Percentiles rank a stretch among this genome's conserved stretches.
Conservation (phyloP, 192 early-diverging fungal genomes). For the Kickxella alabastrina region DNA sequence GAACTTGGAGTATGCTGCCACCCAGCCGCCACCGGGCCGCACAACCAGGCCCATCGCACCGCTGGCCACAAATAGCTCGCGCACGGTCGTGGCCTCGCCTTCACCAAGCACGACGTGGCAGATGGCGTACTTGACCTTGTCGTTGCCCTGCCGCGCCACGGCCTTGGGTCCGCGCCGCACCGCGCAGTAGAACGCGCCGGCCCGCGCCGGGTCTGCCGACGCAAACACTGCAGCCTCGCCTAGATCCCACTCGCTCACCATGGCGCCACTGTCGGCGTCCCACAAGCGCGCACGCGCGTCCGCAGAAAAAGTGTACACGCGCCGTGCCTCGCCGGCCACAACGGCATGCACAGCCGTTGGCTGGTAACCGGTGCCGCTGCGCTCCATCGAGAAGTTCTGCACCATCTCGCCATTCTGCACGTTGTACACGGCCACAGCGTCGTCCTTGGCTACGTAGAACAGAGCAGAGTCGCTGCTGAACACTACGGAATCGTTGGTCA, state of each 20-base stretch:
- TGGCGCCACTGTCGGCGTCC: constrained; percentile 31
- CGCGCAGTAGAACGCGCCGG: constrained; percentile 29
- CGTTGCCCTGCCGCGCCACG: not conserved
- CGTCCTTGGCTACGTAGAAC: constrained; percentile 46
- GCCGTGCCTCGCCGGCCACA: constrained; percentile 10
- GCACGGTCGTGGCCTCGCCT: not conserved
- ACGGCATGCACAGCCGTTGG: constrained; percentile 23
- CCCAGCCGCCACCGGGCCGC: constrained; percentile 24
- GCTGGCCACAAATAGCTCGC: constrained; percentile 14
- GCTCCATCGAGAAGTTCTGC: constrained; percentile 31
- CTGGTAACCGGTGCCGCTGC: constrained; percentile 1
- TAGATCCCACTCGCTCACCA: constrained; percentile 26
- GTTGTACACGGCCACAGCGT: constrained; percentile 43
- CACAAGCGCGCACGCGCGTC: constrained; percentile 27
- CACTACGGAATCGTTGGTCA: constrained; percentile 33
- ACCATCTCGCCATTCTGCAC: constrained; percentile 48
- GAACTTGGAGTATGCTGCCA: constrained; percentile 44
- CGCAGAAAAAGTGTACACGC: constrained; percentile 39
- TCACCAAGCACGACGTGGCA: constrained; percentile 10
- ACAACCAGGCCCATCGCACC: constrained; percentile 20
- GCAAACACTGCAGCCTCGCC: constrained; percentile 9
- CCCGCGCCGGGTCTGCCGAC: constrained; percentile 17
- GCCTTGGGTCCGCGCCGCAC: constrained; percentile 2
- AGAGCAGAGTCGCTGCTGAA: constrained; percentile 48
- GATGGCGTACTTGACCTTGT: constrained; percentile 16